Percentiles rank a stretch among this genome's conserved stretches.
Evolutionary conservation across 108 stramenopile genomes (phyloP).

Genomic region (Nitzschia sp.): DNA sequence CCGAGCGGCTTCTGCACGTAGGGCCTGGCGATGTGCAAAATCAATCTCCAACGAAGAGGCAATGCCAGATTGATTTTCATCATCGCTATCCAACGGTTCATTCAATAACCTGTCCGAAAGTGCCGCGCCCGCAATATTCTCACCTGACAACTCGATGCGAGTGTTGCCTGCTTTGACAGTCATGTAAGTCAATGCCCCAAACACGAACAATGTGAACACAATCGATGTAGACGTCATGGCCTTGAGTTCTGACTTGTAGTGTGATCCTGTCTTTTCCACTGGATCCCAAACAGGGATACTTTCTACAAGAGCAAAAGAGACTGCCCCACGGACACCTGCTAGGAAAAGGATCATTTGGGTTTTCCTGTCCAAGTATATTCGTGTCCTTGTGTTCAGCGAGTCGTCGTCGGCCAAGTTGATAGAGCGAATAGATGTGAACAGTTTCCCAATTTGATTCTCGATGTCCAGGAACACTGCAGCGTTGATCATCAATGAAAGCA

Average conservation of each 20-base stretch:
- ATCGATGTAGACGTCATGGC: conserved; percentile 85
- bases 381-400: conserved; percentile 11
- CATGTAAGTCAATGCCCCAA: conserved; percentile 77
- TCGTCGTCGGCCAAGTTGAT: conserved; percentile 37
- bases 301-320: conserved; percentile 83
- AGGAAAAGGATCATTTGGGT: conserved; percentile 77
- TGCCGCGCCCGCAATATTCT: conserved; percentile 4
- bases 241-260: conserved; percentile 74
- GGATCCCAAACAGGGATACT: conserved; percentile 81
- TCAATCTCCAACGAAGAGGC: conserved; percentile 25
- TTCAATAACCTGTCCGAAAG: conserved; percentile 26
- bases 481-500: conserved; percentile 57
- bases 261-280: conserved; percentile 63
- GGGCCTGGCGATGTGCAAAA: neutral
- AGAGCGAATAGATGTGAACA: conserved; percentile 10
- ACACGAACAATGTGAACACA: conserved; percentile 76
- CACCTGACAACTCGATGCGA: neutral
- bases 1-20: neutral
- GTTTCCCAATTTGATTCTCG: conserved; percentile 31
- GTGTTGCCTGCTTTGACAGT: conserved; percentile 20
- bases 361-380: conserved; percentile 36
- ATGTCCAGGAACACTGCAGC: conserved; percentile 47
- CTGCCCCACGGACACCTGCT: conserved; percentile 87
- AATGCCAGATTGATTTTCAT: conserved; percentile 18
- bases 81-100: conserved; percentile 28